Base-by-base conservation (phyloP, 768 basidiomycete genomes). In the Tricholoma hemisulphureum region DNA sequence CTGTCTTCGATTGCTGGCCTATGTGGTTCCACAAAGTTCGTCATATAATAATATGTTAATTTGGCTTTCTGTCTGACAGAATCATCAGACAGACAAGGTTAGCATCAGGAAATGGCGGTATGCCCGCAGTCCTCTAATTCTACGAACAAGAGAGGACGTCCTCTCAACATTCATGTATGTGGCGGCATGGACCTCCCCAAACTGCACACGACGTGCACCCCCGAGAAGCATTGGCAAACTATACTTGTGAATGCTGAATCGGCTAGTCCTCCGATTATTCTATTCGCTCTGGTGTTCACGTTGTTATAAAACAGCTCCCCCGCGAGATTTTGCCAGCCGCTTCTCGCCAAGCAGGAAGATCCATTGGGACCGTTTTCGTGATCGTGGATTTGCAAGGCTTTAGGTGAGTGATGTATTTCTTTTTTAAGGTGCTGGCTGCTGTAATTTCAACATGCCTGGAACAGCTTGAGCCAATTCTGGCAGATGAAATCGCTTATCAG, bases 1-100 rank as follows among this genome's bases (percentile, higher is more conserved):
- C 80, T 1, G 83, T 91, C 6, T 89, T 89, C 61, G 82, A 87
- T 53, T 84, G 81, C 60, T 91, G 89, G 89, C 88, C 88, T 3
- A 81, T 90, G 76, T 89, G 82, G 75, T 90, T 88, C 63, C 89
- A 91, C 69, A 90, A 89, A 75, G 87, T 83, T 51, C 28, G 79
- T 61, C 34, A 26, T 29, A 26, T 23, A 26, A 16, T n/a, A n/a
- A 49, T 10, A 11, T 26, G 14, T 29, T 29, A 24, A 6, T 34
- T 31, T 28, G 55, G 8, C 14, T 41, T 48, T 9, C 23, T 14
- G 7, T 59, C 14, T 34, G 11, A 54, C 21, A 10, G 18, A 16
- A 43, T 20, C n/a, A 4, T 32, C 59, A 88, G 84, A 86, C 83
- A 49, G 88, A 91, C 72, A 90, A 88, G 79, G 87, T 86, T 53